Conservation (phyloP, 2,329 filamentous ascomycete species). For the Uncinocarpus reesii region DNA sequence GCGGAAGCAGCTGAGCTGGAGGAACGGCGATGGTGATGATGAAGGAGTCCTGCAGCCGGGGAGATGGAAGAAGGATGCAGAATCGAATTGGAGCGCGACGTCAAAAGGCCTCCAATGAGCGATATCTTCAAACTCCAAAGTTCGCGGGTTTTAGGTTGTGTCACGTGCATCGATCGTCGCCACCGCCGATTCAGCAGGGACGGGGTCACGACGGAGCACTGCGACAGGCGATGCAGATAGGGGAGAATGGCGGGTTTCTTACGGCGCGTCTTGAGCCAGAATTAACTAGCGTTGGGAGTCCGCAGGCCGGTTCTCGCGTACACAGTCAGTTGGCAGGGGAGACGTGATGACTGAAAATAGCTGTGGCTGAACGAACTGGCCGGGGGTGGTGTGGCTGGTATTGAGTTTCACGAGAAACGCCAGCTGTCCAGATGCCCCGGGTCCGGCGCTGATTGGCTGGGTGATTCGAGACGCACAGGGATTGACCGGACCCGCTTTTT, state of each 20-base stretch:
- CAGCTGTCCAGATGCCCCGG: neutral
- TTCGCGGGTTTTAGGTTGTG: constrained; percentile 3
- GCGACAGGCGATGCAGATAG: no score
- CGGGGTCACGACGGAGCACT: neutral
- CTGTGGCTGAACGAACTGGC: neutral
- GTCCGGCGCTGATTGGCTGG: neutral
- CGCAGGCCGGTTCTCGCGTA: no score
- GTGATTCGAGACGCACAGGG: neutral
- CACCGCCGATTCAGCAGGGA: neutral
- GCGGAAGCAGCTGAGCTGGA: neutral
- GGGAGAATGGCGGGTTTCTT: no score
- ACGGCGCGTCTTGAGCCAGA: no score
- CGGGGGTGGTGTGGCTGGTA: neutral
- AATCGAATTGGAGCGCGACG: neutral
- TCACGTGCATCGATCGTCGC: constrained; percentile 4
- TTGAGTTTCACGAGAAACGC: neutral
- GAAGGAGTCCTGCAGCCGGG: no score
- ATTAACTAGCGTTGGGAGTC: no score
- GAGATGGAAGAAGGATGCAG: neutral
- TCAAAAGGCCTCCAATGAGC: constrained; percentile 1
- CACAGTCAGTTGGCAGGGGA: no score
- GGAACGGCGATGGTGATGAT: no score
- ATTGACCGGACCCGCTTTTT: neutral
- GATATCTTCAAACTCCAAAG: constrained; percentile 1
- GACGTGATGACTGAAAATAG: neutral